These are phyloP conservation scores for Dichotomopilus funicola DNA, from an alignment of 2,329 filamentous ascomycete genomes.

Conservation along the genomic window DNA sequence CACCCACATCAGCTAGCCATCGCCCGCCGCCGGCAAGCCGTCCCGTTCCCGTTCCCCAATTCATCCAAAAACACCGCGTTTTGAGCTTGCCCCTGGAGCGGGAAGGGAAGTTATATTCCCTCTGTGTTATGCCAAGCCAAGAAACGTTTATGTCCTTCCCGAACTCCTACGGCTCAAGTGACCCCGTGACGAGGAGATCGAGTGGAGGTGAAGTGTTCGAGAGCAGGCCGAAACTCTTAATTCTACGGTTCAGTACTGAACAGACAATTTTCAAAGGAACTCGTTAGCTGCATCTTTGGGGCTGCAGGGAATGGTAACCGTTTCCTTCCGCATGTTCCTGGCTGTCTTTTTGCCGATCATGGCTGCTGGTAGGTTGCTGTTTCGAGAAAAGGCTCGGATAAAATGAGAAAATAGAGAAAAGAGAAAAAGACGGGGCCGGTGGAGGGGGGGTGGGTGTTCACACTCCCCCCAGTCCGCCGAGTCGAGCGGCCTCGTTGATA, in stretches of 20 bases:
- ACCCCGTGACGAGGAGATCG: neutral
- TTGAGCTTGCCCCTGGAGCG: slow-evolving; percentile 1
- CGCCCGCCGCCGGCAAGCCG: slow-evolving; percentile 3
- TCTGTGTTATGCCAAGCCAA: neutral
- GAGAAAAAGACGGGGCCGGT: slow-evolving; percentile 11
- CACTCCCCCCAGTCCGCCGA: too few relatives aligned
- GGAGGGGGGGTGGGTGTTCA: neutral
- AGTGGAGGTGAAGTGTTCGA: slow-evolving; percentile 1
- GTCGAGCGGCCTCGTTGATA: too few relatives aligned
- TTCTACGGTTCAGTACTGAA: neutral
- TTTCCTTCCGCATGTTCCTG: slow-evolving; percentile 11
- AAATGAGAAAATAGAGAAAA: slow-evolving; percentile 5
- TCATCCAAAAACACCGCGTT: slow-evolving; percentile 9
- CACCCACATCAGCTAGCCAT: slow-evolving; percentile 4
- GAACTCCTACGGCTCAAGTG: too few relatives aligned
- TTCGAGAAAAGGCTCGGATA: slow-evolving; percentile 21
- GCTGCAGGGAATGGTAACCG: slow-evolving; percentile 8
- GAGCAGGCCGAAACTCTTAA: neutral
- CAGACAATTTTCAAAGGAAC: neutral
- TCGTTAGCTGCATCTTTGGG: neutral
- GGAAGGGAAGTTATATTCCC: neutral
- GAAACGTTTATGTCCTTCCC: neutral
- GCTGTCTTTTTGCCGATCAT: slow-evolving; percentile 13
- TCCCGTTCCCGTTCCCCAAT: slow-evolving; percentile 7
- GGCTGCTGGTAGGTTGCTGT: slow-evolving; percentile 14